Base-by-base conservation (phyloP, 2,329 filamentous ascomycete genomes). In the Alternaria sp. region DNA sequence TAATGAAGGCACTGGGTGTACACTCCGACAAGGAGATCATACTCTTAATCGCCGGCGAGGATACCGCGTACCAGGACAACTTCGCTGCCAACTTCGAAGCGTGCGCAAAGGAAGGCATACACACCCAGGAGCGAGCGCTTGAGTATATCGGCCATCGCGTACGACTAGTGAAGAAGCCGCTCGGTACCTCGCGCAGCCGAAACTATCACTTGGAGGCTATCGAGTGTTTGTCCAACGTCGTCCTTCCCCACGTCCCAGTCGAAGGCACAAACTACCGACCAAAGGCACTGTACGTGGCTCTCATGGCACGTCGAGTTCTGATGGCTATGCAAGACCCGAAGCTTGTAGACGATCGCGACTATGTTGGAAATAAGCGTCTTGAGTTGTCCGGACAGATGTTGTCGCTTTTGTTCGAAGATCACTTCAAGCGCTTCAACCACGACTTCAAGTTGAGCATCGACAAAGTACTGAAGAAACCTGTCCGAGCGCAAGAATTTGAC, bases 1-100 rank as follows among this genome's bases (percentile, higher is more conserved):
- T 96, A 40, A 86, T 99, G 61, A 97, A 97, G 77, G 96, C 96
- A 2, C 89, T 99, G 82, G 96, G 96, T 5, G 91, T 97, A 3
- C 89, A 97, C 65, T 94, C 95, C 0, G 96, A 99, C 77, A 93
- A 95, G 77, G 96, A 99, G 80, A 97, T 99, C 71, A 86, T 98
- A 80, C 88, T 95, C 62, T 88, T 99, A 30, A 92, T 97, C 25
- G 92, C 94, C 19, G 96, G 96, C 50, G 89, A 91, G 7, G 94
- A 98, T 77, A 90, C 88, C 54, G 87, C 89, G 55, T 97, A 98
- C 74, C 96, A 98, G 79, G 96, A 99, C 76, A 93, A 95, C 70
- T 99, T 99, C 73, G 86, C 93, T 2, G 90, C 97, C 77, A 99
- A 98, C 79, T 97, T 99, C 65, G 96, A 99, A 74, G 93, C 97